phyloP scores from a whole-genome alignment of 2,329 filamentous ascomycete genomes.

The Pseudogymnoascus sp. region DNA sequence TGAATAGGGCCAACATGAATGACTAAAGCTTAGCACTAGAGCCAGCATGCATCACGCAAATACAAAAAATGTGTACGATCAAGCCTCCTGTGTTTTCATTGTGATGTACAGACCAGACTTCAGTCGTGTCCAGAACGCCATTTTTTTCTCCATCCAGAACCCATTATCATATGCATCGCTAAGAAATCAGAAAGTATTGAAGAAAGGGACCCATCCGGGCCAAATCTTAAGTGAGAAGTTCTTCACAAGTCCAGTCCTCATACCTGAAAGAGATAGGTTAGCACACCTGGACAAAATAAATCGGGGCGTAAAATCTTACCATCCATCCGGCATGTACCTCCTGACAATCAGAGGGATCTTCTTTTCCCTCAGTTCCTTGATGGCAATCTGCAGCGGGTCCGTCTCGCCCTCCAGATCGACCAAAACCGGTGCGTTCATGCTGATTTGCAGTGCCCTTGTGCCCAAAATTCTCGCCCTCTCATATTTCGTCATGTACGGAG shows the following conservation, averaged over 20 bases:
- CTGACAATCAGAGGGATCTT: constrained; percentile 96
- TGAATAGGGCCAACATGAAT: background rate
- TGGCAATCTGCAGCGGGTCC: constrained; percentile 91
- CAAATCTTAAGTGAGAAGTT: constrained; percentile 57
- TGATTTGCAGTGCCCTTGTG: constrained; percentile 90
- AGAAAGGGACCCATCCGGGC: constrained; percentile 6
- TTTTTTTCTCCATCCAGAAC: constrained; percentile 8
- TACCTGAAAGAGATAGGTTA: constrained; percentile 40
- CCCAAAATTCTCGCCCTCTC: constrained; percentile 89
- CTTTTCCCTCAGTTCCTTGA: constrained; percentile 96
- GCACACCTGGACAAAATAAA: background rate
- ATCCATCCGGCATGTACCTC: constrained; percentile 93
- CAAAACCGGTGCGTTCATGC: constrained; percentile 95
- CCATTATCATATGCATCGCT: constrained; percentile 9
- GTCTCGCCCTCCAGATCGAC: constrained; percentile 97
- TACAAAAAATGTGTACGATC: background rate
- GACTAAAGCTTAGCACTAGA: background rate
- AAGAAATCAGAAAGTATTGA: constrained; percentile 8
- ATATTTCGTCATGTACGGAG: constrained; percentile 99
- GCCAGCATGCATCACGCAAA: background rate
- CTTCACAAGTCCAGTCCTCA: constrained; percentile 98
- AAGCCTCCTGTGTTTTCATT: constrained; percentile 5
- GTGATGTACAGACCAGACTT: constrained; percentile 8
- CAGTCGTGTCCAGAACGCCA: constrained; percentile 6
- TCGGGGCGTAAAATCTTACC: constrained; percentile 48